Evolutionary conservation across 1,284 basidiomycete genomes (phyloP), one percentile per base, ranked within the genome.

Genomic region (Ganoderma resinaceum): DNA sequence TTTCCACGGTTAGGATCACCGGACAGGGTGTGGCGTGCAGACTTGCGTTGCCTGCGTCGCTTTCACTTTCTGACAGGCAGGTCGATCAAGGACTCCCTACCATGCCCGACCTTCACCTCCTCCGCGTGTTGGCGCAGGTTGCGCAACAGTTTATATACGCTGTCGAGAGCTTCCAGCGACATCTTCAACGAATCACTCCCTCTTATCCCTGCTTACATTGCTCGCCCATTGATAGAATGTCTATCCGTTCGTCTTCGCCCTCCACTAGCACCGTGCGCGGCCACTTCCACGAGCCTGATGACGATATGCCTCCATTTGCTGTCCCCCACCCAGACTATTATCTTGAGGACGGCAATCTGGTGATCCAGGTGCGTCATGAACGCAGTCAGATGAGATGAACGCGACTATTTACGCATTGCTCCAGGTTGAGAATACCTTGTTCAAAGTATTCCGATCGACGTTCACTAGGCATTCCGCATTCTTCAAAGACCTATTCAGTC

Each of bases 361-460:
- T 75, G 4, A 71, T 81, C 18, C 70, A 72, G 46, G 80, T 80
- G 40, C 38, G 76, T 58, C 9, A 4, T 18, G 7, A 33, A 20
- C 16, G 6, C 46, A 9, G n/a, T 14, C 18, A 14, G 9, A 20
- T 1, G 20, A 33, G 18, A 3, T 4, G 14, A 7, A 12, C 4
- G 26, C 11, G 8, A 55, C 40, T n/a, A 59, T n/a, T 14, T 20
- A 4, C 42, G 40, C 6, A 1, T 46, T 5, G n/a, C 14, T 8
- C 20, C 55, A 82, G 80, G 77, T 80, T 1, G 80, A 81, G 65
- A 73, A 76, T 23, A 73, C 67, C 0, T 42, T 80, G 0, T 82
- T 79, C 71, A 74, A 69, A 9, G 73, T 81, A 0, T 77, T 79
- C 59, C 74, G 74, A 2, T 74, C 75, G 0, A 74, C 77, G 0